These are phyloP conservation scores for Pelargonium nanum DNA, from an alignment of 345 rosid genomes.

Conservation along the genomic window DNA sequence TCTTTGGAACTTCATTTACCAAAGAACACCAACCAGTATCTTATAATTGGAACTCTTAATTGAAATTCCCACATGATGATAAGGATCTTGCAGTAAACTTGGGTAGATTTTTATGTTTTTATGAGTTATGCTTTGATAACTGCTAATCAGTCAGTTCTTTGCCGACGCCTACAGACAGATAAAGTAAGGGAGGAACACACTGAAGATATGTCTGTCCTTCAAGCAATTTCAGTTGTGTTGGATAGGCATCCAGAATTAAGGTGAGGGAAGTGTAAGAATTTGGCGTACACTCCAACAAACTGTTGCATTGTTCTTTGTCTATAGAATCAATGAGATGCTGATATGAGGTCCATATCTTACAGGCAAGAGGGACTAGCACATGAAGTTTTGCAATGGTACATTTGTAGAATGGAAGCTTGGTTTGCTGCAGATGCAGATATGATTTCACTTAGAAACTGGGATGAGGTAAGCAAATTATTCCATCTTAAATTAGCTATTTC, in stretches of 20 bases:
- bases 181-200: slow-evolving; percentile 61
- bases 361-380: slow-evolving; percentile 68
- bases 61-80: neutral
- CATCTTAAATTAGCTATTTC: neutral
- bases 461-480: slow-evolving; percentile 48
- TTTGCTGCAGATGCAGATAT: slow-evolving; percentile 85
- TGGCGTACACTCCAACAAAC: neutral
- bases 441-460: slow-evolving; percentile 82
- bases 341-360: slow-evolving; percentile 13
- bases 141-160: slow-evolving; percentile 6
- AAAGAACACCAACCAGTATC: neutral
- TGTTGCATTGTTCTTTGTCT: neutral
- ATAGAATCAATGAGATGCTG: slow-evolving; percentile 3
- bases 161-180: slow-evolving; percentile 43
- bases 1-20: neutral
- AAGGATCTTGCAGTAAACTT: neutral
- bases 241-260: slow-evolving; percentile 71
- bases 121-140: slow-evolving; percentile 1
- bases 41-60: no score
- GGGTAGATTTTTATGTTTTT: neutral
- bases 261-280: slow-evolving; percentile 19
- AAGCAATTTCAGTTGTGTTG: slow-evolving; percentile 61
- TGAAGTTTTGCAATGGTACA: slow-evolving; percentile 84
- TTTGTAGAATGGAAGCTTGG: slow-evolving; percentile 96
- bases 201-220: slow-evolving; percentile 75